These are phyloP conservation scores for Leccinum ambiguum DNA, from an alignment of 1,284 basidiomycete species.

Conservation along the genomic window DNA sequence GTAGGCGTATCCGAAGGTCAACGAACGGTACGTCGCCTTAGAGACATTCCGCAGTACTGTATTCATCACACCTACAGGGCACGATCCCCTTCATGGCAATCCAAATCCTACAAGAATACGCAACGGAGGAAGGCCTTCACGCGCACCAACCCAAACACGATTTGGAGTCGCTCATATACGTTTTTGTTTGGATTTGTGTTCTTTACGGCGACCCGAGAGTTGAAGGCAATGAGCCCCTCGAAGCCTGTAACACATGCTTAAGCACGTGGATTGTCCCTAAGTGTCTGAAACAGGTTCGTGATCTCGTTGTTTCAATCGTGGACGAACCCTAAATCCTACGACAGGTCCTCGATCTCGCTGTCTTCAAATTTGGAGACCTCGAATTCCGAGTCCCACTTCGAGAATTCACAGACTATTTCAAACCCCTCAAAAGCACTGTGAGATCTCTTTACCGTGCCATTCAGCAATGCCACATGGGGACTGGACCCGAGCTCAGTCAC, in stretches of 20 bases:
- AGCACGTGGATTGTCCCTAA: background rate
- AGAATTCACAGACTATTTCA: background rate
- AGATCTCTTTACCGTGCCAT: too few relatives aligned
- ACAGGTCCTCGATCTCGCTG: too few relatives aligned
- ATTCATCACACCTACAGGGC: too few relatives aligned
- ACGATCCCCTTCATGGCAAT: background rate
- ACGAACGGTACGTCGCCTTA: too few relatives aligned
- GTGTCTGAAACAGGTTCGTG: background rate
- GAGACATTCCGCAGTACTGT: too few relatives aligned
- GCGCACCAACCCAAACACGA: background rate
- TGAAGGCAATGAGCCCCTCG: background rate
- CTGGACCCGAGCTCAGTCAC: too few relatives aligned
- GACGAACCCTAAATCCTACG: too few relatives aligned
- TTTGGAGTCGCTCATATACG: background rate
- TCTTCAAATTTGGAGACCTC: background rate
- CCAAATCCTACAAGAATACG: background rate
- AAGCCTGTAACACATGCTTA: background rate
- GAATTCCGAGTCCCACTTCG: background rate
- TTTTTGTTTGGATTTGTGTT: background rate
- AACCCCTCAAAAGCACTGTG: too few relatives aligned
- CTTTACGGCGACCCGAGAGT: background rate
- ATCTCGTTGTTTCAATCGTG: background rate
- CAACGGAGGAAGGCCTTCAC: background rate
- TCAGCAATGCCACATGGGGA: too few relatives aligned
- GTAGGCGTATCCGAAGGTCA: too few relatives aligned